These are phyloP conservation scores for Neurospora discreta DNA, from an alignment of 495 filamentous ascomycete genomes.

Conservation along the genomic window DNA sequence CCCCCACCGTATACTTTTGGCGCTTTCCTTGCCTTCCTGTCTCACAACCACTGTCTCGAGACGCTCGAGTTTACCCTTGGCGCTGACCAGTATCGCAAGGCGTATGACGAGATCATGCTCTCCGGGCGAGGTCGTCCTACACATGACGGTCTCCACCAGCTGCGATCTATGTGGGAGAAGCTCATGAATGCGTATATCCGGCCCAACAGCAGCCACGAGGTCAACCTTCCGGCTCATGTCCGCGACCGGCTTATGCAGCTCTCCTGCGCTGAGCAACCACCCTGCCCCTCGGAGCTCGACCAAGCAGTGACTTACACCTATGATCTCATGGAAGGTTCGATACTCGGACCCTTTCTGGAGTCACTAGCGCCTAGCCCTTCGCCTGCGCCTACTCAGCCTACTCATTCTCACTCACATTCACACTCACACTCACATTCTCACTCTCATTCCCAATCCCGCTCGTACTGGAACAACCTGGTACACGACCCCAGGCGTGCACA, in stretches of 20 bases:
- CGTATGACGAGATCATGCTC: slow-evolving; percentile 48
- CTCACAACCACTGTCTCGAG: slow-evolving; percentile 95
- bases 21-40: slow-evolving; percentile 95
- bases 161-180: slow-evolving; percentile 52
- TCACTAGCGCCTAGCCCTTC: slow-evolving; percentile 23
- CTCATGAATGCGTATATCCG: slow-evolving; percentile 64
- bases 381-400: slow-evolving; percentile 16
- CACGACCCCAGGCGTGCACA: background rate
- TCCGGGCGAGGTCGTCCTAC: background rate
- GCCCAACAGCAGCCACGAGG: slow-evolving; percentile 74
- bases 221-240: slow-evolving; percentile 82
- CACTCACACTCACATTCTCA: slow-evolving; percentile 2
- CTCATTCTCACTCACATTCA: slow-evolving; percentile 17
- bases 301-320: slow-evolving; percentile 85
- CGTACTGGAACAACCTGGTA: background rate
- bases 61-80: slow-evolving; percentile 97
- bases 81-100: slow-evolving; percentile 75
- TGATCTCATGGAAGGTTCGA: slow-evolving; percentile 95
- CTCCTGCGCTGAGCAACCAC: slow-evolving; percentile 51
- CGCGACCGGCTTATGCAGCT: slow-evolving; percentile 68
- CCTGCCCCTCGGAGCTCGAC: slow-evolving; percentile 66
- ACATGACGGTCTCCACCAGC: slow-evolving; percentile 3
- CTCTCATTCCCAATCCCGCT: background rate
- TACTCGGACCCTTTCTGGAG: slow-evolving; percentile 74
- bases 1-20: slow-evolving; percentile 84